phyloP scores from a whole-genome alignment of 2,329 filamentous ascomycete genomes.

The Monosporascus ibericus region DNA sequence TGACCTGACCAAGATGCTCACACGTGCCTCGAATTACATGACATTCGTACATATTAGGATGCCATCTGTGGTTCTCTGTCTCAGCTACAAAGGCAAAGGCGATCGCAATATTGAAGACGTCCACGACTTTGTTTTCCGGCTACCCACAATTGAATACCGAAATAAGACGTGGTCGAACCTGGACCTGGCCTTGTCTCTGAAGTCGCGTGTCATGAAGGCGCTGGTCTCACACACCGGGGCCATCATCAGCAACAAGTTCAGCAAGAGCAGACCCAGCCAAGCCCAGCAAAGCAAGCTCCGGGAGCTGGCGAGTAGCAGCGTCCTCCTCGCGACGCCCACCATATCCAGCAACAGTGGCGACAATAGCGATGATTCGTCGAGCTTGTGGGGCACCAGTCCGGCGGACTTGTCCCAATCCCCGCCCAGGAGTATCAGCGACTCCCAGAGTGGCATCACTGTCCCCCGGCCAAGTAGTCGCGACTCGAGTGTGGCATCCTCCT shows the following conservation, averaged over 20 bases:
- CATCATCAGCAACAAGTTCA: constrained; percentile 96
- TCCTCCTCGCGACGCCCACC: constrained; percentile 47
- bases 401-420: constrained; percentile 56
- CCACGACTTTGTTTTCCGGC: constrained; percentile 93
- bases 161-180: constrained; percentile 99
- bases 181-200: constrained; percentile 84
- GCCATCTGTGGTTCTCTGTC: constrained; percentile 87
- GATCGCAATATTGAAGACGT: constrained; percentile 95
- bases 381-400: constrained; percentile 45
- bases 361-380: constrained; percentile 53
- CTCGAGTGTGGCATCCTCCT: constrained; percentile 42
- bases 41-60: constrained; percentile 94
- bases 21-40: constrained; percentile 93
- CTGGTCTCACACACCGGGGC: constrained; percentile 92
- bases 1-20: constrained; percentile 95
- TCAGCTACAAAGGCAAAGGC: constrained; percentile 94
- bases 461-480: constrained; percentile 43
- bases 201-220: constrained; percentile 90
- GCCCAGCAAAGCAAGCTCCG: constrained; percentile 73
- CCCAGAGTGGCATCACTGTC: constrained; percentile 40
- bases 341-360: constrained; percentile 35
- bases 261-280: constrained; percentile 74
- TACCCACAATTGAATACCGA: constrained; percentile 89
- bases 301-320: constrained; percentile 75
- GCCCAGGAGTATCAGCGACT: constrained; percentile 45